Evolutionary conservation across 2,329 filamentous ascomycete genomes (phyloP), one percentile per base, ranked within the genome.

Genomic region (Seiridium unicorne): DNA sequence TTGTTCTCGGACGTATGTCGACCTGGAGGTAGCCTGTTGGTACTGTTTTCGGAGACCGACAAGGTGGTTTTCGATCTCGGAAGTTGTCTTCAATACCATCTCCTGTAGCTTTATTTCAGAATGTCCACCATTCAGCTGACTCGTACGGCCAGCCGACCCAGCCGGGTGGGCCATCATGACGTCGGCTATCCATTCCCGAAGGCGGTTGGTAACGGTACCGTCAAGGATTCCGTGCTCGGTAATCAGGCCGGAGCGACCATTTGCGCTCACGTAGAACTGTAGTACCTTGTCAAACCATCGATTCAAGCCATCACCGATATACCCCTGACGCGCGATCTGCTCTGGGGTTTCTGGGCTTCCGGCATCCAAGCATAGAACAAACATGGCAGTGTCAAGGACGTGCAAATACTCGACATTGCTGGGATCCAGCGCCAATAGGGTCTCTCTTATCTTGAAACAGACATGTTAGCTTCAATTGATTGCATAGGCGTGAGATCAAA

Each of bases 231-330:
- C 53, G 35, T 63, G 61, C 51, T 63, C 61, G 3, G 26, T 34
- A n/a, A 63, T 57, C 26, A 46, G 44, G 10, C 56, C 61, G 7
- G 61, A 63, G 3, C 57, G 61, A 10, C 61, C 61, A 35, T 63
- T 63, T 13, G 56, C 56, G 18, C 51, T 57, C 44, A 63, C 60
- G 35, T 53, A 55, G 54, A 63, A 60, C 44, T 63, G 61, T 11
- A 61, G 13, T 4, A 44, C 38, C 35, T 63, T 63, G 18, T 63
- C 62, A 26, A 60, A 58, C 62, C 62, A 63, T 2, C 62, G 62
- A 31, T 63, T 63, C 5, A 42, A 44, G 2, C 57, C 60, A 5
- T 60, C 44, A 51, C 62, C 62, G 18, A 62, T 46, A 31, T 40
- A 54, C 3, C 57, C 54, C 26, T 60, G 44, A 1, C 48, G 31